phyloP scores from a whole-genome alignment of 179 eudicot genomes.

The Beta corolliflora region DNA sequence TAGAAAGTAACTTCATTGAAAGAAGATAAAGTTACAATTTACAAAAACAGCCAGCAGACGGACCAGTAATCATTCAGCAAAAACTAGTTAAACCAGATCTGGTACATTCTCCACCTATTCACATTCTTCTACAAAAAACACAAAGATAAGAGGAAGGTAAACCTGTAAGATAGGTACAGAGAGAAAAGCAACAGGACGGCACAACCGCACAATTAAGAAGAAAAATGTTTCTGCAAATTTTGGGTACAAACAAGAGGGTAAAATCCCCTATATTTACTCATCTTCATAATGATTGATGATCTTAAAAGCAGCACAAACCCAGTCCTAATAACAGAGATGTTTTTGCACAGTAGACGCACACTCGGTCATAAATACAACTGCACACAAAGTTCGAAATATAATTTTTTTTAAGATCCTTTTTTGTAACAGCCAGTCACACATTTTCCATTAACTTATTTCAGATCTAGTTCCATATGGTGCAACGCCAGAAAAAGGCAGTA shows the following conservation, averaged over 20 bases:
- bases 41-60: no score
- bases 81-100: background rate
- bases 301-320: background rate
- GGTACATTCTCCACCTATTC: background rate
- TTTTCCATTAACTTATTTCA: no score
- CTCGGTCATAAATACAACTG: background rate
- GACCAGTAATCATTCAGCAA: background rate
- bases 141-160: constrained; percentile 1
- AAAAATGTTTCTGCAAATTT: background rate
- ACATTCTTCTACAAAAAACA: background rate
- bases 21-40: background rate
- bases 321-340: background rate
- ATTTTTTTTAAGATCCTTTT: background rate
- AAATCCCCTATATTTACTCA: background rate
- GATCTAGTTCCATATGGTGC: no score
- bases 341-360: background rate
- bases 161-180: background rate
- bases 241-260: background rate
- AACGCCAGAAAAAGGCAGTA: no score
- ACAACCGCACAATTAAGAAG: background rate
- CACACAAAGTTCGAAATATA: background rate
- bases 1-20: background rate
- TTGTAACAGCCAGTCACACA: background rate
- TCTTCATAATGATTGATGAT: background rate
- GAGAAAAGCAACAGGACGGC: background rate